These are phyloP conservation scores for Fomes fomentarius DNA, from an alignment of 1,284 basidiomycete genomes.

Conservation along the genomic window DNA sequence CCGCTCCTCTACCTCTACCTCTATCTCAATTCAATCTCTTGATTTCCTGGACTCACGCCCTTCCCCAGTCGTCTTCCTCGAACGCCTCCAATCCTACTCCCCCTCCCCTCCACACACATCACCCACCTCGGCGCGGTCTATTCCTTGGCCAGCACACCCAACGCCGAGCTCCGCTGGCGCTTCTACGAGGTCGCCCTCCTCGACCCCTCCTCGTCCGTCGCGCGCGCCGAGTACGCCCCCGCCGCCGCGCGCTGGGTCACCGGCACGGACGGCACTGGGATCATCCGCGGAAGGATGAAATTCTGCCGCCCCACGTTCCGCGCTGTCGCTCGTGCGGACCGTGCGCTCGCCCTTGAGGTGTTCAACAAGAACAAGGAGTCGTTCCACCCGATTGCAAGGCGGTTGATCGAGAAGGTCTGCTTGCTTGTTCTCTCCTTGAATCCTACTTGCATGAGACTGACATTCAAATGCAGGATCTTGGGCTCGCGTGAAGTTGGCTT, in stretches of 20 bases:
- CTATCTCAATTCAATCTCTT: background rate
- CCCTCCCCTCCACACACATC: conserved; percentile 61
- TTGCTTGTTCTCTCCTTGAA: background rate
- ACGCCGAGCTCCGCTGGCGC: conserved; percentile 75
- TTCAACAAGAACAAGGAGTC: conserved; percentile 55
- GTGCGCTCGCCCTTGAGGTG: conserved; percentile 59
- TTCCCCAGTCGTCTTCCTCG: conserved; percentile 76
- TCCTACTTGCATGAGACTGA: background rate
- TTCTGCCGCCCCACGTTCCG: conserved; percentile 76
- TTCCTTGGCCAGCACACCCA: conserved; percentile 50
- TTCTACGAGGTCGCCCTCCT: conserved; percentile 69
- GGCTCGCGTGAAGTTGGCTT: background rate
- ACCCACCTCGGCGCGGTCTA: conserved; percentile 61
- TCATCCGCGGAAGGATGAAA: conserved; percentile 81
- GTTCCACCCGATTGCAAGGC: conserved; percentile 81
- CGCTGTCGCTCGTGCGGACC: conserved; percentile 59
- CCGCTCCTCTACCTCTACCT: background rate
- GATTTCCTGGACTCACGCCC: too few species aligned
- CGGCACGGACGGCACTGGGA: conserved; percentile 58
- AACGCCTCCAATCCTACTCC: conserved; percentile 61
- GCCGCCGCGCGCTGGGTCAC: conserved; percentile 73
- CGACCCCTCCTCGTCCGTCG: conserved; percentile 51
- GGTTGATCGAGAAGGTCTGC: conserved; percentile 72
- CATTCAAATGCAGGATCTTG: background rate
- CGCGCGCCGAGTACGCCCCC: conserved; percentile 45